Conservation (phyloP, 331 rosid species). For the Malus hybrid region DNA sequence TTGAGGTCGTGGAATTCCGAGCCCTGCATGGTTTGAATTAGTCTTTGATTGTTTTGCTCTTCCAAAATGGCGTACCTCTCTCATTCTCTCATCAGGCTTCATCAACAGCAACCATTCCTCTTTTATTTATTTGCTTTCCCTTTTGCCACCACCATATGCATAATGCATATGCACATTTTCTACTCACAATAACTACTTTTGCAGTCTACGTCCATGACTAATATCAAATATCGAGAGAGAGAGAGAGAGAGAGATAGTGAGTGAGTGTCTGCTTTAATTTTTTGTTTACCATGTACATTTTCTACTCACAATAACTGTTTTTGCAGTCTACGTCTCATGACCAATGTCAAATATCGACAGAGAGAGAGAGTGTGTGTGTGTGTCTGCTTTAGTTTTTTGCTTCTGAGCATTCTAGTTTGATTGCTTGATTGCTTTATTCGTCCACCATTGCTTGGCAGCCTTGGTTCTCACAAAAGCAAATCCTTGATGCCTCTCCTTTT, state of each 20-base stretch:
- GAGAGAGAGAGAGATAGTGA: not conserved
- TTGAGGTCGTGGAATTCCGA: constrained; percentile 46
- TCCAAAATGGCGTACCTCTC: constrained; percentile 13
- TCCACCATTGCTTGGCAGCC: constrained; percentile 31
- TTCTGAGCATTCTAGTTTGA: constrained; percentile 16
- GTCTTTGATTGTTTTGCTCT: constrained; percentile 16
- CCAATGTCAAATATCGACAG: constrained; percentile 10
- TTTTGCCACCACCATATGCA: constrained; percentile 13
- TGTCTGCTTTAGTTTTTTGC: not conserved
- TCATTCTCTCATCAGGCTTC: not conserved
- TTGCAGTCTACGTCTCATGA: constrained; percentile 22
- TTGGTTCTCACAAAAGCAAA: constrained; percentile 53
- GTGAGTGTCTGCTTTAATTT: constrained; percentile 3
- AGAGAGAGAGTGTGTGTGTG: constrained; percentile 19
- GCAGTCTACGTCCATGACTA: constrained; percentile 22
- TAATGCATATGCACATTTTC: constrained; percentile 18
- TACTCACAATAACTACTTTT: constrained; percentile 29
- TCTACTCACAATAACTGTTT: constrained; percentile 29
- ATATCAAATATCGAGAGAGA: constrained; percentile 9
- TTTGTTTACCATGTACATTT: constrained; percentile 9
- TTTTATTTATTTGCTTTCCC: constrained; percentile 19
- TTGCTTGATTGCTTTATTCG: constrained; percentile 66
- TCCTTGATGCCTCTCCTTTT: constrained; percentile 34
- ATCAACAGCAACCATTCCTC: constrained; percentile 20
- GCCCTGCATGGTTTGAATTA: constrained; percentile 21